These are phyloP conservation scores for Saccharomycopsis amapae DNA, from an alignment of 805 yeast genomes.

Conservation along the genomic window DNA sequence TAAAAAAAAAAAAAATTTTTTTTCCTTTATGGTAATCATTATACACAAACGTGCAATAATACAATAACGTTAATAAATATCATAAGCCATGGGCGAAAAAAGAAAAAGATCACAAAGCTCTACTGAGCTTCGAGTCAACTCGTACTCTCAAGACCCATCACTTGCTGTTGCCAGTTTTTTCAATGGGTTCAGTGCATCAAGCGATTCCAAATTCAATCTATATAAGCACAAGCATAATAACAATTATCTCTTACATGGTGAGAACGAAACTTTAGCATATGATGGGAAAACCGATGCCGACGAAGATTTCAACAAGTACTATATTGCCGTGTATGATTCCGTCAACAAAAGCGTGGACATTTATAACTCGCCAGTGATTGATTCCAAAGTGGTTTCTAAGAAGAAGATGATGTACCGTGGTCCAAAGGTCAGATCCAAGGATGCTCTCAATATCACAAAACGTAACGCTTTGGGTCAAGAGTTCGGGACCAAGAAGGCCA, in stretches of 20 bases:
- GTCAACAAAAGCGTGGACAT: slow-evolving; percentile 56
- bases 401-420: slow-evolving; percentile 49
- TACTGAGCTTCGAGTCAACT: too few relatives aligned
- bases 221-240: background rate
- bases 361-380: slow-evolving; percentile 53
- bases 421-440: slow-evolving; percentile 57
- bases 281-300: slow-evolving; percentile 46
- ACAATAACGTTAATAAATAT: too few relatives aligned
- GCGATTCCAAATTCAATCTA: too few relatives aligned
- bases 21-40: too few relatives aligned
- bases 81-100: too few relatives aligned
- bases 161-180: too few relatives aligned
- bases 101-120: too few relatives aligned
- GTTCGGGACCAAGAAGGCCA: slow-evolving; percentile 95
- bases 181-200: too few relatives aligned
- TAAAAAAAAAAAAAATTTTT: too few relatives aligned
- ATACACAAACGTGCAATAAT: too few relatives aligned
- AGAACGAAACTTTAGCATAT: slow-evolving; percentile 63
- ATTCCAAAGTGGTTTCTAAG: slow-evolving; percentile 56
- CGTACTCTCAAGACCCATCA: too few relatives aligned
- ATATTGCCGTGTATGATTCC: slow-evolving; percentile 74
- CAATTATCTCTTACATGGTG: slow-evolving; percentile 66
- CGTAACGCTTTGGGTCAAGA: slow-evolving; percentile 89
- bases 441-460: slow-evolving; percentile 44
- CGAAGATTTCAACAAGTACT: slow-evolving; percentile 40